Conservation (phyloP, 805 yeast genomes). For the Suhomyces sp. region DNA sequence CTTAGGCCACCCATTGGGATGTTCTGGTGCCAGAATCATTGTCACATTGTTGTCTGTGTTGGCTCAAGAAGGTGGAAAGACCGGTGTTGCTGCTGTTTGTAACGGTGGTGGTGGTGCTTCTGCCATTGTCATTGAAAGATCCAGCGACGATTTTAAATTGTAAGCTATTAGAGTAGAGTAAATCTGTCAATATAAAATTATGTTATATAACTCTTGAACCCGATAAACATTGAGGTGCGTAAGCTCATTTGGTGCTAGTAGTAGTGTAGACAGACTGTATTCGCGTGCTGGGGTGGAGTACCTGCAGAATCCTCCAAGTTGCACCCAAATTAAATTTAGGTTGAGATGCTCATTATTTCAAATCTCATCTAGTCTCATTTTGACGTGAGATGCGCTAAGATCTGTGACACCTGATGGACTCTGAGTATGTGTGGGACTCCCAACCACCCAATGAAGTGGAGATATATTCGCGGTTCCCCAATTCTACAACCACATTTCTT, state of each 20-base stretch:
- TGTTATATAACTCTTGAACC: no score
- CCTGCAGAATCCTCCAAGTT: not conserved
- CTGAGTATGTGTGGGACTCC: not conserved
- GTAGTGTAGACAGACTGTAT: no score
- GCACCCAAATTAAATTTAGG: not conserved
- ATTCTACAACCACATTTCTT: not conserved
- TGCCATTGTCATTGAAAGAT: constrained; percentile 78
- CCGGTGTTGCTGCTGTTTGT: constrained; percentile 95
- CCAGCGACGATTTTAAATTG: constrained; percentile 38
- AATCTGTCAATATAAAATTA: not conserved
- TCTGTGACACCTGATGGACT: not conserved
- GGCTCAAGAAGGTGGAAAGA: constrained; percentile 71
- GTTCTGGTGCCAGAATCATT: constrained; percentile 93
- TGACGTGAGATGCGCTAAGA: not conserved
- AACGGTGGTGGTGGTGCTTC: constrained; percentile 99
- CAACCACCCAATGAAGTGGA: not conserved
- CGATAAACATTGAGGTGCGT: no score
- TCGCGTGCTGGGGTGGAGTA: no score
- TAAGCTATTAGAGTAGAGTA: constrained; percentile 12
- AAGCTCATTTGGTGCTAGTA: no score
- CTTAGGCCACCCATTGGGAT: constrained; percentile 91
- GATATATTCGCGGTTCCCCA: not conserved
- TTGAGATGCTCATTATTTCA: not conserved
- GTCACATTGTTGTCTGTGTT: constrained; percentile 82
- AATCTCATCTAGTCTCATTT: not conserved